phyloP scores from a whole-genome alignment of 2,329 filamentous ascomycete species.

The Zasmidium citrigriseum region DNA sequence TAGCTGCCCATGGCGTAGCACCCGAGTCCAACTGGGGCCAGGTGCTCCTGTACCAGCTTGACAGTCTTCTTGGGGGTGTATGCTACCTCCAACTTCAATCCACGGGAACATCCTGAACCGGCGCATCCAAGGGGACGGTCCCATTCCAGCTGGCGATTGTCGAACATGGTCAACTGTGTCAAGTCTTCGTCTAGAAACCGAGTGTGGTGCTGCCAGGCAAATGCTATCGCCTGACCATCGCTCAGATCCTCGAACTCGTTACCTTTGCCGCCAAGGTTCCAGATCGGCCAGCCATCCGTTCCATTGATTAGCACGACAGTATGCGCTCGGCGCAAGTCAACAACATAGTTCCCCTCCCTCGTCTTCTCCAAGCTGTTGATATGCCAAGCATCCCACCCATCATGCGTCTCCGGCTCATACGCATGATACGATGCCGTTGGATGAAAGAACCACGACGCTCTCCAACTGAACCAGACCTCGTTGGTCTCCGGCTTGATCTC shows the following conservation, averaged over 20 bases:
- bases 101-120: background rate
- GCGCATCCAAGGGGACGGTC: background rate
- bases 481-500: slow-evolving; percentile 47
- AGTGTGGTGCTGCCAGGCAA: slow-evolving; percentile 26
- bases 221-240: slow-evolving; percentile 21
- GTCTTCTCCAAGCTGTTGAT: slow-evolving; percentile 57
- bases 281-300: slow-evolving; percentile 43
- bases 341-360: slow-evolving; percentile 50
- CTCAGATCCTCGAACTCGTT: slow-evolving; percentile 27
- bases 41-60: background rate
- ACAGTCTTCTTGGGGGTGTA: background rate
- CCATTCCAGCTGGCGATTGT: slow-evolving; percentile 9
- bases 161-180: slow-evolving; percentile 13
- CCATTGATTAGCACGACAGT: slow-evolving; percentile 49
- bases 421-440: slow-evolving; percentile 14
- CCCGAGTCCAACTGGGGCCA: background rate
- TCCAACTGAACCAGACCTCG: slow-evolving; percentile 46
- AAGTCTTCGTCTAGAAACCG: slow-evolving; percentile 13
- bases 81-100: background rate
- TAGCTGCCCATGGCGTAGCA: slow-evolving; percentile 2
- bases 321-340: slow-evolving; percentile 53
- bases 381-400: slow-evolving; percentile 50
- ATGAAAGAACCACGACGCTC: slow-evolving; percentile 43
- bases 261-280: slow-evolving; percentile 45
- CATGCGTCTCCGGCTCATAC: background rate